Conservation (phyloP, 169 alveolate species). For the Plasmodium cynomolgi region DNA sequence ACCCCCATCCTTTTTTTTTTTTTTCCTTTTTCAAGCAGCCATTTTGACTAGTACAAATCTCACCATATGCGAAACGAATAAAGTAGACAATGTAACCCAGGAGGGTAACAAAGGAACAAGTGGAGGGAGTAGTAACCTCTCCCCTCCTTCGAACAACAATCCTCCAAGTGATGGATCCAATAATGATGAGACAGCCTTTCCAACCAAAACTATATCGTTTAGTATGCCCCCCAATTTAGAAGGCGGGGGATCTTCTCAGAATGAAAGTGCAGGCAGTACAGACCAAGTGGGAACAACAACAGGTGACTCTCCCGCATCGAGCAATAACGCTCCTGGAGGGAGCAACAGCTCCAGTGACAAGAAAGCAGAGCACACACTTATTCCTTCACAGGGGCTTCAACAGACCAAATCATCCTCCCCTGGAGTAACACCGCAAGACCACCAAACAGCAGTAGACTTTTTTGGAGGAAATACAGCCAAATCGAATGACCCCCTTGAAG, state of each 20-base stretch:
- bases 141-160: not conserved
- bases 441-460: not conserved
- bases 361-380: not conserved
- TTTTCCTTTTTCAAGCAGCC: not conserved
- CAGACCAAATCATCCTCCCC: not conserved
- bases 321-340: not conserved
- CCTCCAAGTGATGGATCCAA: constrained; percentile 8
- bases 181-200: not conserved
- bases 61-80: not conserved
- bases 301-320: not conserved
- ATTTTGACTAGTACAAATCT: constrained; percentile 7
- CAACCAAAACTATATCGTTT: constrained; percentile 26
- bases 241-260: not conserved
- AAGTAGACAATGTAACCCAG: not conserved
- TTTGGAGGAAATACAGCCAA: not conserved
- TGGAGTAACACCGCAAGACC: not conserved
- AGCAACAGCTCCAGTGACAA: not conserved
- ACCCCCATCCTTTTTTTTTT: not conserved
- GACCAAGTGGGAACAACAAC: not conserved
- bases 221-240: not conserved
- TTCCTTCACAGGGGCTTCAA: not conserved
- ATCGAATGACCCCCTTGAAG: not conserved
- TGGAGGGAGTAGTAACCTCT: not conserved
- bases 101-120: not conserved
- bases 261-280: not conserved